Evolutionary conservation across 2,329 filamentous ascomycete species (phyloP), one percentile per base, ranked within the genome.

Genomic region (Epicoccum nigrum): DNA sequence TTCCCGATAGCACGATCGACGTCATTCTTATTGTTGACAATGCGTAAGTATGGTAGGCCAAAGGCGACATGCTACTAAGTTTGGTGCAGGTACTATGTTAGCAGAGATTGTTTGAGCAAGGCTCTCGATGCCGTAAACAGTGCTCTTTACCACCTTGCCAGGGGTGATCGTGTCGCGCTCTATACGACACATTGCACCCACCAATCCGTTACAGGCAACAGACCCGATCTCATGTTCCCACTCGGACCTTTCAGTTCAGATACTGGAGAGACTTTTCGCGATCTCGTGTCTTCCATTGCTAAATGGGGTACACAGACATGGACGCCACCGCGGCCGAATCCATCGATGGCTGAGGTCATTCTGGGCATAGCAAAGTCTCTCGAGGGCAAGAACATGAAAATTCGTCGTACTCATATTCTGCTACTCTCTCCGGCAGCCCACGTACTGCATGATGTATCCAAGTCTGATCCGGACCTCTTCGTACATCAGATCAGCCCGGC

Each of bases 21-120:
- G 50, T 74, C 4, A 54, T 73, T 5, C 61, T 75, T 17, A 51
- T 76, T 16, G 55, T 76, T 27, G 72, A 76, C 51, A 75, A 74
- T 42, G 68, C 69, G 71, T 74, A 57, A 55, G 51, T 47, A 28
- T 13, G 5, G 7, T 7, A 19, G 16, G 28, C 12, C 4, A 19
- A 5, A 13, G 35, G 30, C 13, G 19, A 15, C 19, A 1, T 7
- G n/a, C 20, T 32, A 28, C 60, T 33, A 11, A 34, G 16, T 25
- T 27, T 6, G 13, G 2, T 34, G 17, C 21, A 71, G 67, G 1
- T 69, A 68, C 47, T 68, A 69, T 31, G 67, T 68, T 15, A 66
- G 62, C 16, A 54, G 54, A 11, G 59, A 64, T 2, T 67, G 63
- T 31, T 57, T 70, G 11, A 43, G 53, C 15, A 60, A 43, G 38